Conservation (phyloP, 495 filamentous ascomycete species). For the Daldinia caldariorum region DNA sequence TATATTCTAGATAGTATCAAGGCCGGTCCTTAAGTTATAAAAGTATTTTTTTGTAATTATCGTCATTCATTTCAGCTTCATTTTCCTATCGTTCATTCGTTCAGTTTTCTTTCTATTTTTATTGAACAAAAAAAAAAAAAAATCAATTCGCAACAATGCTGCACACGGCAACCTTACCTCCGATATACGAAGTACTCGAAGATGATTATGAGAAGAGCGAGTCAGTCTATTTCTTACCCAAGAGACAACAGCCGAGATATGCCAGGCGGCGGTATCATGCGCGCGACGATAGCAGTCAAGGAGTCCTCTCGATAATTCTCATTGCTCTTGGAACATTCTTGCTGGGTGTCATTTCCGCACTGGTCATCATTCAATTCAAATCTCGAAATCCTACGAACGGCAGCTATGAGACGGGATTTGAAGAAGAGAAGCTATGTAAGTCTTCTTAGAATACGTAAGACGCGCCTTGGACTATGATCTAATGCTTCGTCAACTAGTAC, state of each 20-base stretch:
- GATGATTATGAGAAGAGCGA: slow-evolving; percentile 3
- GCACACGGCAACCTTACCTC: not conserved
- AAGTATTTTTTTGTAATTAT: slow-evolving; percentile 1
- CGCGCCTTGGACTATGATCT: not conserved
- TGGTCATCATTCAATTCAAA: not conserved
- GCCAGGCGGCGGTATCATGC: not conserved
- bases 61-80: not conserved
- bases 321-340: slow-evolving; percentile 3
- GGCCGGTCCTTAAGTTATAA: not conserved
- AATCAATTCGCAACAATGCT: not conserved
- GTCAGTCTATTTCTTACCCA: not conserved
- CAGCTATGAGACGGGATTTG: not conserved
- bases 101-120: not conserved
- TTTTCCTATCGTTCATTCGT: not conserved
- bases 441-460: not conserved
- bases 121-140: too few relatives aligned
- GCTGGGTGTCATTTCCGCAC: slow-evolving; percentile 3
- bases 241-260: not conserved
- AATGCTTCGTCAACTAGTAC: not conserved
- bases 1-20: slow-evolving; percentile 1
- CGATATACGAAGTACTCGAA: slow-evolving; percentile 3
- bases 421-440: not conserved
- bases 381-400: not conserved
- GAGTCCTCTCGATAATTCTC: slow-evolving; percentile 2
- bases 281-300: not conserved